A percentile compares a stretch with the other conserved stretches of the same genome.
Conservation (phyloP, 495 filamentous ascomycete species). For the Daldinia loculata region DNA sequence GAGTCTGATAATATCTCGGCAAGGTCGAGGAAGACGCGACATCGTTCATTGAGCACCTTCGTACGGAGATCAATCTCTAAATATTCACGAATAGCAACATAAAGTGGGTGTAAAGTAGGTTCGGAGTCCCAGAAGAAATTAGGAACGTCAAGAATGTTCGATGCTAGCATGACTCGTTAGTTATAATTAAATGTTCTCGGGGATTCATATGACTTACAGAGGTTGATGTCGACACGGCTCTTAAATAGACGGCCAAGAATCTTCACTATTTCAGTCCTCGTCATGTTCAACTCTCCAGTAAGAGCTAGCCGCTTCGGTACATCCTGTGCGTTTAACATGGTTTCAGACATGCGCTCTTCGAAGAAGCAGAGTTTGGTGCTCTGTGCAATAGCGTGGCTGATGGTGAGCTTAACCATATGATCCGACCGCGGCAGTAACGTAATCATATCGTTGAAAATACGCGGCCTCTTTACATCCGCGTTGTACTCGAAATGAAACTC, state of each 20-base stretch:
- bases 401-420: conserved; percentile 98
- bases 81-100: conserved; percentile 94
- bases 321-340: conserved; percentile 91
- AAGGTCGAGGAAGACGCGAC: conserved; percentile 94
- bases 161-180: conserved; percentile 63
- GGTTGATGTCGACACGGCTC: conserved; percentile 94
- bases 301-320: conserved; percentile 88
- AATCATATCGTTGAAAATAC: conserved; percentile 99
- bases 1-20: conserved; percentile 93
- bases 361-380: conserved; percentile 98
- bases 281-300: conserved; percentile 91
- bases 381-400: conserved; percentile 96
- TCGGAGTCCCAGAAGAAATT: conserved; percentile 99
- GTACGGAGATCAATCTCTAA: conserved; percentile 96
- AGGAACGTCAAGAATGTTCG: conserved; percentile 95
- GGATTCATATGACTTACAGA: conserved; percentile 70
- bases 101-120: conserved; percentile 92
- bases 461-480: conserved; percentile 78
- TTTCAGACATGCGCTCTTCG: conserved; percentile 93
- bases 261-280: conserved; percentile 86
- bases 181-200: conserved; percentile 8
- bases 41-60: conserved; percentile 95
- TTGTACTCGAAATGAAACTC: conserved; percentile 99
- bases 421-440: conserved; percentile 86
- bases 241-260: conserved; percentile 92